phyloP scores from a whole-genome alignment of 305 asterid genomes.

The Salvia sclarea region DNA sequence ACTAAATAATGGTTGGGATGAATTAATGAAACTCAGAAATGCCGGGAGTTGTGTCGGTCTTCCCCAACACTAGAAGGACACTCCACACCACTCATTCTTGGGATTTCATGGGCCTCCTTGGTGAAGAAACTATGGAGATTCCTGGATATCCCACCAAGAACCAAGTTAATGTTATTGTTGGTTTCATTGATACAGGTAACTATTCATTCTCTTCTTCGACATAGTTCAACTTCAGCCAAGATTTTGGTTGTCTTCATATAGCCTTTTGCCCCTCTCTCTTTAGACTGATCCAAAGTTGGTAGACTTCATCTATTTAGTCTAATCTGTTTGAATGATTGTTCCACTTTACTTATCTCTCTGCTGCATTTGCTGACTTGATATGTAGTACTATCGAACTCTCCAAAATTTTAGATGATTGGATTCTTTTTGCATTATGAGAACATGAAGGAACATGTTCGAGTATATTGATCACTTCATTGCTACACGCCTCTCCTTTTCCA shows the following conservation, averaged over 20 bases:
- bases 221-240: neutral
- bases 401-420: neutral
- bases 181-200: slow-evolving; percentile 90
- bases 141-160: slow-evolving; percentile 90
- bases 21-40: slow-evolving; percentile 58
- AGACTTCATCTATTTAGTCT: neutral
- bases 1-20: slow-evolving; percentile 11
- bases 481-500: neutral
- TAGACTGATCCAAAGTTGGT: no score
- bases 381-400: slow-evolving; percentile 11
- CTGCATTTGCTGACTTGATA: slow-evolving; percentile 15
- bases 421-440: slow-evolving; percentile 2
- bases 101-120: slow-evolving; percentile 93
- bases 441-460: neutral
- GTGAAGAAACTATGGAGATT: slow-evolving; percentile 85
- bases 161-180: slow-evolving; percentile 86
- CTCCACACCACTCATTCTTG: slow-evolving; percentile 97
- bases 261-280: neutral
- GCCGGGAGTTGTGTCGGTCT: slow-evolving; percentile 90
- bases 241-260: neutral
- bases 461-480: slow-evolving; percentile 19
- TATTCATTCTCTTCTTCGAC: slow-evolving; percentile 1
- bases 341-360: neutral
- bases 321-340: neutral
- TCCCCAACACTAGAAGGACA: slow-evolving; percentile 70